Evolutionary conservation across 495 filamentous ascomycete genomes (phyloP), one percentile per base, ranked within the genome.

Genomic region (Penicillium manginii): DNA sequence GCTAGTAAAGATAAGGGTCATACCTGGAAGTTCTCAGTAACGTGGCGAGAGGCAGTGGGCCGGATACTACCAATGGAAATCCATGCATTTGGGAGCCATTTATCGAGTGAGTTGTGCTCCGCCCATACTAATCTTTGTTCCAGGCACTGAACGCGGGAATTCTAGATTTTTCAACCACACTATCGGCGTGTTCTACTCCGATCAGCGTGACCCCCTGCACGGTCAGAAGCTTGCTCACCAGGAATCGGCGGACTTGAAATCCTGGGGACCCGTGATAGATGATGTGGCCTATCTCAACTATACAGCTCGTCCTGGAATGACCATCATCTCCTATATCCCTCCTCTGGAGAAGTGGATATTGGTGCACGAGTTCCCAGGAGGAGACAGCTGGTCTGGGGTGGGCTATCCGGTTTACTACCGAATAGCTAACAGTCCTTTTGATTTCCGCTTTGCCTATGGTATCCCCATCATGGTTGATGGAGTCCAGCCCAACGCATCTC

Each of bases 11-110:
- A 89, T 67, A 70, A 71, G 49, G 85, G 79, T 31, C 58, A 63
- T 31, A 83, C 83, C 6, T 88, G 85, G 85, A 62, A 78, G 23
- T 88, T 88, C 61, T 86, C 40, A 81, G 77, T 22, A 73, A 81
- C 55, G 77, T 86, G 29, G 84, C 84, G 7, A 61, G 69, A 14
- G 86, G 85, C 15, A 85, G 83, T 17, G 70, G 71, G 22, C 81
- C 84, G 2, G 67, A 73, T 35, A 82, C 87, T 0, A 77, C 75
- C 54, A 86, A 87, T 63, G 84, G 83, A 9, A 55, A 75, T 10
- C 83, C 81, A 0, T 82, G 84, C 1, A 78, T 88, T 26, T 88
- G 85, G 86, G 86, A 88, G 63, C 86, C 85, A 0, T 86, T 84
- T 63, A 66, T 88, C 11, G 23, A 46, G 52, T 55, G 42, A 46